Evolutionary conservation across 768 basidiomycete species (phyloP), one percentile per base, ranked within the genome.

Genomic region (Lentinula sp.): DNA sequence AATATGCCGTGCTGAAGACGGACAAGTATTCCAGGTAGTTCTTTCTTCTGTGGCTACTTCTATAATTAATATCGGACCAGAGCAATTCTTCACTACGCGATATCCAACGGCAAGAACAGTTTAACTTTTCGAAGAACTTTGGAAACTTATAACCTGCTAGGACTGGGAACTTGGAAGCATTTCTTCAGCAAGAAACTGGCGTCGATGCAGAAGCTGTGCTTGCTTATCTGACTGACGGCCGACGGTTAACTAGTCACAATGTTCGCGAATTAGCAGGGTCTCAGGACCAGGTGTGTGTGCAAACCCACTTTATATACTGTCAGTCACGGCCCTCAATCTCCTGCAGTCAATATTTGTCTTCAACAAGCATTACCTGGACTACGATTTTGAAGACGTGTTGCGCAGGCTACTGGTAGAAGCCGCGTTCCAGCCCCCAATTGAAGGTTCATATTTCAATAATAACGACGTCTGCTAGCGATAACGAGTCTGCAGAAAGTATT

Each of bases 151-250:
- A 15, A 34, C 18, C 31, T 40, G 13, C 21, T 43, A 93, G 90
- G 65, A 76, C 74, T 37, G 85, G 84, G 42, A 86, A 78, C 65
- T 76, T 94, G n/a, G 90, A 93, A 65, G 62, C 74, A 8, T 91
- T 92, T 64, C 69, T 94, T 8, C 80, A 85, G 46, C 82, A 87
- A 68, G 85, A 91, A 67, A 87, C 84, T 48, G 87, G 87, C 7
- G 76, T 92, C 16, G 84, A 87, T 53, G 80, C 84, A 64, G 85
- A 88, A 50, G 83, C 83, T 23, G 79, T 88, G 9, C 75, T 93
- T 35, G 89, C 89, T 2, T 94, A 91, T 71, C 78, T 92, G 34
- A 84, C 91, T 5, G 91, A 93, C 69, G 91, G 91, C 3, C 80
- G 84, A 48, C 82, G 92, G 56, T 73, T 93, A 21, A 84, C 83